Percentiles rank a stretch among this genome's conserved stretches.
Conservation (phyloP, 495 filamentous ascomycete species). For the Aspergillus haitiensis region DNA sequence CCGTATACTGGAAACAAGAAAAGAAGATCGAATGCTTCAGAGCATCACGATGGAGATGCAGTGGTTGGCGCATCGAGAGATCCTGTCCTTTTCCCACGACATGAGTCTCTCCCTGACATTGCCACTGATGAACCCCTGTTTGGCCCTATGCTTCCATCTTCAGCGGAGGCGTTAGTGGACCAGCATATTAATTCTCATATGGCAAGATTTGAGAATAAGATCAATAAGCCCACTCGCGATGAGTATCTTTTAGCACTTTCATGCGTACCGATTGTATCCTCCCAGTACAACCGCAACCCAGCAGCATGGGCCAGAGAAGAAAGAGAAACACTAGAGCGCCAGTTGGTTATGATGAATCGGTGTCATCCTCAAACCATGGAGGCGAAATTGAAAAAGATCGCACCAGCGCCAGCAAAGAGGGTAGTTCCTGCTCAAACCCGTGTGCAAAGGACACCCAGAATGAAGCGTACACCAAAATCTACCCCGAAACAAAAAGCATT, state of each 20-base stretch:
- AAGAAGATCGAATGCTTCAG: constrained; percentile 44
- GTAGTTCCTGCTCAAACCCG: constrained; percentile 30
- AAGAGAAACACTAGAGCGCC: constrained; percentile 56
- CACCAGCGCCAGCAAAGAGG: constrained; percentile 45
- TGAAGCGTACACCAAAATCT: constrained; percentile 49
- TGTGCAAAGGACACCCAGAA: constrained; percentile 36
- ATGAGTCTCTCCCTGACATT: constrained; percentile 43
- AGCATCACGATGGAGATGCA: constrained; percentile 39
- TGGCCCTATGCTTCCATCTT: constrained; percentile 44
- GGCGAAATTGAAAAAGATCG: constrained; percentile 48
- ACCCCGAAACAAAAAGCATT: constrained; percentile 49
- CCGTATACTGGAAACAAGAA: constrained; percentile 60
- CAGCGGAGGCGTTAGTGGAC: constrained; percentile 57
- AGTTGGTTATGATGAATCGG: constrained; percentile 48
- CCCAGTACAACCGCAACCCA: constrained; percentile 59
- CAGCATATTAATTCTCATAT: constrained; percentile 67
- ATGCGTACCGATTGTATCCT: constrained; percentile 64
- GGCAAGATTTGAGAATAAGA: constrained; percentile 52
- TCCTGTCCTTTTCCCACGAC: constrained; percentile 60
- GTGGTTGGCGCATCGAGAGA: constrained; percentile 48
- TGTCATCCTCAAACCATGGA: constrained; percentile 33
- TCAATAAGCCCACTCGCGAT: constrained; percentile 63
- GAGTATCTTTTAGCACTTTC: constrained; percentile 69
- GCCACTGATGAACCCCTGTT: constrained; percentile 59
- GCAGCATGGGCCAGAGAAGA: constrained; percentile 63